Conservation (phyloP, 441 rosid genomes). For the Gossypium lobatum region DNA sequence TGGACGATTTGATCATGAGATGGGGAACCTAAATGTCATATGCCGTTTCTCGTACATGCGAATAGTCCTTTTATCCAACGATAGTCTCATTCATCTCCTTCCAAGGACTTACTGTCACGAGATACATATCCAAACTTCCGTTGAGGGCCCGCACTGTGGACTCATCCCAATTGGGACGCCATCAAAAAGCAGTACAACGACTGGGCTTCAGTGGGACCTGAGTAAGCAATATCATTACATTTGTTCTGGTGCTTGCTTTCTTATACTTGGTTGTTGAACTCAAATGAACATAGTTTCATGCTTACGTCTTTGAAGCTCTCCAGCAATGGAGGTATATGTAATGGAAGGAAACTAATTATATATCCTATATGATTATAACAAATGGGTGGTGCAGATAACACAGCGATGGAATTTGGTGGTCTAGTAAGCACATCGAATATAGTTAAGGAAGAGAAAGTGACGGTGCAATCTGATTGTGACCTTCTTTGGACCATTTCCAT, state of each 20-base stretch:
- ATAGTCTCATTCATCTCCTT: slow-evolving; percentile 73
- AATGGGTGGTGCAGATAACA: slow-evolving; percentile 35
- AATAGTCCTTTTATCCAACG: slow-evolving; percentile 65
- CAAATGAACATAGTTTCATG: neutral
- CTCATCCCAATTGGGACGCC: slow-evolving; percentile 79
- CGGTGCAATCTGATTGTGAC: slow-evolving; percentile 73
- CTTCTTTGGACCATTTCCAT: slow-evolving; percentile 95
- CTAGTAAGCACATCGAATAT: slow-evolving; percentile 81
- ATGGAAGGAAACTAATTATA: no score
- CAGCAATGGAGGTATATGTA: no score
- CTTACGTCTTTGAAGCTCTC: neutral
- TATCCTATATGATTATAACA: no score
- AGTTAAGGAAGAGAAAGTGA: slow-evolving; percentile 48
- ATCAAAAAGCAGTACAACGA: slow-evolving; percentile 61
- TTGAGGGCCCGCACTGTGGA: slow-evolving; percentile 84
- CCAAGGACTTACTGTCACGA: slow-evolving; percentile 63
- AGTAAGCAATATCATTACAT: slow-evolving; percentile 42
- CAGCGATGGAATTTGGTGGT: slow-evolving; percentile 77
- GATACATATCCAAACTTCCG: slow-evolving; percentile 47
- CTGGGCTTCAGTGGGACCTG: slow-evolving; percentile 89
- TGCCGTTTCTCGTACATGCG: slow-evolving; percentile 47
- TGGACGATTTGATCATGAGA: slow-evolving; percentile 93
- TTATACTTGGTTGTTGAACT: neutral
- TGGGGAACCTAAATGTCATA: slow-evolving; percentile 75
- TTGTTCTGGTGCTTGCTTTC: neutral